These are phyloP conservation scores for Didymella glomerata DNA, from an alignment of 2,329 filamentous ascomycete species.

Conservation along the genomic window DNA sequence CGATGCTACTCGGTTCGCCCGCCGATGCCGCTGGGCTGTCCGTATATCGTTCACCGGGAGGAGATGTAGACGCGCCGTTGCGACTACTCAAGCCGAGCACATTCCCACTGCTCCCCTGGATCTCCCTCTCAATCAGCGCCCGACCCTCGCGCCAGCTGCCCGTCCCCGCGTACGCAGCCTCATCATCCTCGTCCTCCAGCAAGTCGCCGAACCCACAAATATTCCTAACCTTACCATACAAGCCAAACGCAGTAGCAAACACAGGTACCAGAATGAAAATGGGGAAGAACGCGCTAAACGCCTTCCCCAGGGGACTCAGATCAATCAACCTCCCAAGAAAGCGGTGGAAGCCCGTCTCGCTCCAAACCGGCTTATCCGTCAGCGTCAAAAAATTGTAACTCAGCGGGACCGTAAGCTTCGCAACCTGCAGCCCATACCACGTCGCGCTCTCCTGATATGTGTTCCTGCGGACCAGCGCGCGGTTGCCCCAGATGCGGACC, in stretches of 20 bases:
- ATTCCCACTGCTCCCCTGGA: constrained; percentile 56
- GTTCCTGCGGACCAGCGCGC: constrained; percentile 86
- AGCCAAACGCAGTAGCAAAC: constrained; percentile 82
- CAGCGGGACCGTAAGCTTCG: constrained; percentile 89
- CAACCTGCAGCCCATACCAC: constrained; percentile 94
- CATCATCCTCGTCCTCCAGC: constrained; percentile 75
- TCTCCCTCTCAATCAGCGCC: constrained; percentile 86
- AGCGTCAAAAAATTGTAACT: constrained; percentile 98
- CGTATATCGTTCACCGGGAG: constrained; percentile 37
- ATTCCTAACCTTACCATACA: constrained; percentile 83
- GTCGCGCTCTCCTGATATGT: constrained; percentile 93
- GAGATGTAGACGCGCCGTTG: constrained; percentile 8
- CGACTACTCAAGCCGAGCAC: constrained; percentile 43
- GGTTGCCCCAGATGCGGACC: constrained; percentile 96
- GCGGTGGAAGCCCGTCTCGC: constrained; percentile 81
- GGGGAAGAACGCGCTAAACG: constrained; percentile 90
- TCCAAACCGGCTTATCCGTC: constrained; percentile 74
- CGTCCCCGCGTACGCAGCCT: constrained; percentile 70
- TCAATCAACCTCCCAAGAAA: constrained; percentile 87
- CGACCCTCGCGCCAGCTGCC: constrained; percentile 92
- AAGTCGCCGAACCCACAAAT: constrained; percentile 81
- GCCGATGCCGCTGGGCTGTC: constrained; percentile 27
- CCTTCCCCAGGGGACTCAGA: constrained; percentile 79
- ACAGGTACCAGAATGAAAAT: constrained; percentile 87
- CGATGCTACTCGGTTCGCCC: constrained; percentile 24